Evolutionary conservation across 108 stramenopile genomes (phyloP).

Genomic region (Skeletonema grethae): DNA sequence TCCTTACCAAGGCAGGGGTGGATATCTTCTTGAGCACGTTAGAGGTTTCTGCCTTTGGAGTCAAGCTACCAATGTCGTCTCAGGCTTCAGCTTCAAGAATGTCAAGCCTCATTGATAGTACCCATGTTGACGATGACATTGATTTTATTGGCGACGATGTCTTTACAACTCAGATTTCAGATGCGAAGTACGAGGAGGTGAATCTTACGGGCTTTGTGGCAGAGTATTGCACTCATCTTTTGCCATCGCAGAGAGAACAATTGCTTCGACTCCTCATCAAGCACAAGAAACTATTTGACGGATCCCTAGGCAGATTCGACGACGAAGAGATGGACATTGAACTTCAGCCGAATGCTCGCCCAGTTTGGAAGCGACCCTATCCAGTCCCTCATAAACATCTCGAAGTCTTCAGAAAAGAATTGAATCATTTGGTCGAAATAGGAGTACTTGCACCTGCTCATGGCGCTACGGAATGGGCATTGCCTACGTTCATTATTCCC

Average conservation of each 20-base stretch:
- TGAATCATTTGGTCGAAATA: conserved; percentile 12
- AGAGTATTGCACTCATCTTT: conserved; percentile 36
- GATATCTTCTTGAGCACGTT: no score
- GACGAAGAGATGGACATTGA: conserved; percentile 40
- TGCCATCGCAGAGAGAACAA: conserved; percentile 11
- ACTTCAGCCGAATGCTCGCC: conserved; percentile 19
- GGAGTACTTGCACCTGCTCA: conserved; percentile 5
- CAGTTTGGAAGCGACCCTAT: conserved; percentile 16
- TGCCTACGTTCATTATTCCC: no score
- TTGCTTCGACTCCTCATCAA: conserved; percentile 14
- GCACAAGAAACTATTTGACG: conserved; percentile 30
- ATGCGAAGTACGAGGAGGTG: conserved; percentile 38
- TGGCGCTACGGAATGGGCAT: not conserved
- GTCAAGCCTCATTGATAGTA: no score
- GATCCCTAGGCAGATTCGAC: conserved; percentile 36
- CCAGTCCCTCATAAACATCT: conserved; percentile 15
- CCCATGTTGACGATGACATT: no score
- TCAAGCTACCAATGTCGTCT: no score
- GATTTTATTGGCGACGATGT: no score
- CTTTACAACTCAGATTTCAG: conserved; percentile 25
- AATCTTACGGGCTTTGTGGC: conserved; percentile 10
- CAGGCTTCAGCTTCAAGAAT: no score
- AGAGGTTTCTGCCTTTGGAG: no score
- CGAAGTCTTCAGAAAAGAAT: conserved; percentile 9
- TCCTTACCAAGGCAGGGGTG: no score